Conservation (phyloP, 257 asterid species). For the Solanum stenotomum region DNA sequence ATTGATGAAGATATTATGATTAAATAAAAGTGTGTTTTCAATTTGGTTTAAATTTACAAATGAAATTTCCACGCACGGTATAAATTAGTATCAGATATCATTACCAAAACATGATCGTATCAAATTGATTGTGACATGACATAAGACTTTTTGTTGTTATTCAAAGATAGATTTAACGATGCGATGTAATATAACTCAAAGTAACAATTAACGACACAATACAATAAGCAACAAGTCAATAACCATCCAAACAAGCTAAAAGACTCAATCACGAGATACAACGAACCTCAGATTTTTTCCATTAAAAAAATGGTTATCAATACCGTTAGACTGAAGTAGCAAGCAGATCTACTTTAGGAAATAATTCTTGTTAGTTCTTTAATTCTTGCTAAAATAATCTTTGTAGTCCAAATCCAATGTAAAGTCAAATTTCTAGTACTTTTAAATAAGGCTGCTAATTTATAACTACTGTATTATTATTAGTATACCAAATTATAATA, state of each 20-base stretch:
- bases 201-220: neutral
- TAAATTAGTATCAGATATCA: neutral
- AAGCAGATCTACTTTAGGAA: neutral
- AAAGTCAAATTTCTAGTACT: neutral
- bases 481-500: neutral
- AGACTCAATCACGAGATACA: neutral
- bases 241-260: neutral
- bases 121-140: neutral
- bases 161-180: neutral
- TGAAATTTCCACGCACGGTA: neutral
- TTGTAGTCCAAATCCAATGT: neutral
- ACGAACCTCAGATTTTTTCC: neutral
- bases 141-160: too few relatives aligned
- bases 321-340: neutral
- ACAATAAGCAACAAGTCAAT: neutral
- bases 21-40: neutral
- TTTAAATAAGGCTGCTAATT: neutral
- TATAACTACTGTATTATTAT: neutral
- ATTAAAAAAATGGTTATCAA: neutral
- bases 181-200: neutral
- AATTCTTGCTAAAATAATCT: neutral
- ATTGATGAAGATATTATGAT: neutral
- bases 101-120: neutral
- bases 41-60: neutral
- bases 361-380: neutral